Evolutionary conservation across 2,329 filamentous ascomycete species (phyloP).

Genomic region (Colletotrichum lentis): DNA sequence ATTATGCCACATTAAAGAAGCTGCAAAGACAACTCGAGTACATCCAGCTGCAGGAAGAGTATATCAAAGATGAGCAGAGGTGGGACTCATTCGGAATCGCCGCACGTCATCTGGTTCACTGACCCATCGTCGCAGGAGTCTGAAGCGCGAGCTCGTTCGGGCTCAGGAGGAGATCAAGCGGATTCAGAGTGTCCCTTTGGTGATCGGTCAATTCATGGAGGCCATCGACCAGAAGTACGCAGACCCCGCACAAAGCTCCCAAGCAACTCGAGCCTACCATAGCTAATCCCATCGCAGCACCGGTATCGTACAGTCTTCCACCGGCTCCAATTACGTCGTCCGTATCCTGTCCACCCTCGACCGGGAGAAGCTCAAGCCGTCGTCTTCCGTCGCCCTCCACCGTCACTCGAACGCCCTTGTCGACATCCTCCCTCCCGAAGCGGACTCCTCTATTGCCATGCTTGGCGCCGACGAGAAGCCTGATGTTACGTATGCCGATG

Average conservation of each 20-base stretch:
- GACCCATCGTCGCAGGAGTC: constrained; percentile 65
- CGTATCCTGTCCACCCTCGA: constrained; percentile 98
- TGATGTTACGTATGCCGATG: constrained; percentile 96
- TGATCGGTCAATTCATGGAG: constrained; percentile 99
- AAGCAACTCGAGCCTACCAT: background rate
- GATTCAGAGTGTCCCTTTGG: constrained; percentile 96
- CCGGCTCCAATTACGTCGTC: constrained; percentile 98
- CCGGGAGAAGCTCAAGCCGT: constrained; percentile 96
- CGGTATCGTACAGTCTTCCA: constrained; percentile 97
- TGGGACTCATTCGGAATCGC: constrained; percentile 47
- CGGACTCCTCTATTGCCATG: constrained; percentile 99
- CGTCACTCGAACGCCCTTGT: constrained; percentile 98
- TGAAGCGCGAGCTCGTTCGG: constrained; percentile 96
- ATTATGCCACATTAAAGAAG: constrained; percentile 96
- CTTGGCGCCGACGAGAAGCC: constrained; percentile 96
- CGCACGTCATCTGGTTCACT: constrained; percentile 14
- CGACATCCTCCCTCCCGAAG: constrained; percentile 98
- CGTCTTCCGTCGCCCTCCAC: constrained; percentile 95
- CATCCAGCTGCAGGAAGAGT: constrained; percentile 98
- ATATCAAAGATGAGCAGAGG: constrained; percentile 99
- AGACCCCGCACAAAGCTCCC: constrained; percentile 11
- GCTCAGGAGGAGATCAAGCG: constrained; percentile 99
- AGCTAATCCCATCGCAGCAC: constrained; percentile 66
- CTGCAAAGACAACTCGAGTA: constrained; percentile 96
- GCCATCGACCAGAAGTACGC: constrained; percentile 97